A percentile compares a stretch with the other conserved stretches of the same genome.
These are phyloP conservation scores for Tripidium arundinaceum DNA, from an alignment of 202 grass and related monocot species.

Conservation along the genomic window DNA sequence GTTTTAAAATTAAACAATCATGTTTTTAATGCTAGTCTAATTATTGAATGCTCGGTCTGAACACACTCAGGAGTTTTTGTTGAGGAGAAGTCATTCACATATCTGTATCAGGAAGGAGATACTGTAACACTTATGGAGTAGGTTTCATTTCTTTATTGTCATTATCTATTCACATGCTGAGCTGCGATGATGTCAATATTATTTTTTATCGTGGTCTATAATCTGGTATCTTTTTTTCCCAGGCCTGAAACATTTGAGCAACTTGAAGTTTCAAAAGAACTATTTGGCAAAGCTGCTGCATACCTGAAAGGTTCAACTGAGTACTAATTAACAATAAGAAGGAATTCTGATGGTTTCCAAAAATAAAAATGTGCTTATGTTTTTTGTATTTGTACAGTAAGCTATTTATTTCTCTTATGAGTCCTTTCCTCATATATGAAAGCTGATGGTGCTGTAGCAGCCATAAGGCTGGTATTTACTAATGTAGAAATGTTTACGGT, in stretches of 20 bases:
- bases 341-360: not conserved
- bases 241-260: constrained; percentile 95
- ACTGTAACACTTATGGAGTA: constrained; percentile 87
- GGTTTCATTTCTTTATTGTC: constrained; percentile 41
- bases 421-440: not conserved
- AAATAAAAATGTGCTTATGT: not conserved
- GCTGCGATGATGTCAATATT: not conserved
- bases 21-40: not conserved
- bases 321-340: constrained; percentile 20
- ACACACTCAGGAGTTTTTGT: constrained; percentile 84
- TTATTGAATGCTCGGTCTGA: not conserved
- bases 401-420: not conserved
- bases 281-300: constrained; percentile 82
- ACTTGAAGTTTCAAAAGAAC: constrained; percentile 85
- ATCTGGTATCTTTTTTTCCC: constrained; percentile 5
- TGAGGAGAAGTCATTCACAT: constrained; percentile 90
- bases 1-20: not conserved
- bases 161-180: constrained; percentile 10
- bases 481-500: constrained; percentile 5
- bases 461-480: not conserved
- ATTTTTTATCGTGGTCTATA: constrained; percentile 19
- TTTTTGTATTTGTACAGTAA: constrained; percentile 19
- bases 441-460: not conserved
- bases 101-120: constrained; percentile 86
- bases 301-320: constrained; percentile 72